These are phyloP conservation scores for Phanerochaete sordida DNA, from an alignment of 768 basidiomycete species.

Conservation along the genomic window DNA sequence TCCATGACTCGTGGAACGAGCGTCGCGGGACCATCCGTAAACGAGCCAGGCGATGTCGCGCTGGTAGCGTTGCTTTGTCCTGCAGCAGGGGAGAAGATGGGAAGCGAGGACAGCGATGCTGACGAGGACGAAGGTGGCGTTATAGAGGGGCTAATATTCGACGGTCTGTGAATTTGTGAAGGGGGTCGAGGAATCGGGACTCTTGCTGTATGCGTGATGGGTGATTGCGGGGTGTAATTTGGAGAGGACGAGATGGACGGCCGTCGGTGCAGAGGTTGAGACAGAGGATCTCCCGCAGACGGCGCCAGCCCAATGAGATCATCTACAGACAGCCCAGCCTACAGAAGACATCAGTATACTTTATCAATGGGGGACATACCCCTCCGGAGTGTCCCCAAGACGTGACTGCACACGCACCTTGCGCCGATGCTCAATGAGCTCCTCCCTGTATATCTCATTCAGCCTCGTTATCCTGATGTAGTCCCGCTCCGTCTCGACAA, in stretches of 20 bases:
- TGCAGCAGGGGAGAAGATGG: slow-evolving; percentile 54
- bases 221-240: slow-evolving; percentile 27
- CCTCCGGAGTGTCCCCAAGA: no score
- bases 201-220: slow-evolving; percentile 31
- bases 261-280: slow-evolving; percentile 68
- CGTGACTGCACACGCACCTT: slow-evolving; percentile 48
- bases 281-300: slow-evolving; percentile 59
- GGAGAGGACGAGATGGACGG: slow-evolving; percentile 47
- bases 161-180: slow-evolving; percentile 58
- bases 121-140: slow-evolving; percentile 66
- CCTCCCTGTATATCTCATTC: slow-evolving; percentile 84
- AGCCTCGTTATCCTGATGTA: slow-evolving; percentile 69
- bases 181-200: slow-evolving; percentile 77
- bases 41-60: slow-evolving; percentile 64
- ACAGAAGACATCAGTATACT: slow-evolving; percentile 1
- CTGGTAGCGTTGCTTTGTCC: slow-evolving; percentile 43
- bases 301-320: slow-evolving; percentile 63
- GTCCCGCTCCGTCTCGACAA: slow-evolving; percentile 75
- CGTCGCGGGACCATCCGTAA: slow-evolving; percentile 27
- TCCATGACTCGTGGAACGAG: slow-evolving; percentile 20
- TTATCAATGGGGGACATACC: neutral
- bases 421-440: slow-evolving; percentile 72
- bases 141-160: slow-evolving; percentile 42
- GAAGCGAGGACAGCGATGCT: slow-evolving; percentile 64
- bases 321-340: slow-evolving; percentile 78